Evolutionary conservation across 2,329 filamentous ascomycete species (phyloP).

Genomic region (Cladophialophora bantiana): DNA sequence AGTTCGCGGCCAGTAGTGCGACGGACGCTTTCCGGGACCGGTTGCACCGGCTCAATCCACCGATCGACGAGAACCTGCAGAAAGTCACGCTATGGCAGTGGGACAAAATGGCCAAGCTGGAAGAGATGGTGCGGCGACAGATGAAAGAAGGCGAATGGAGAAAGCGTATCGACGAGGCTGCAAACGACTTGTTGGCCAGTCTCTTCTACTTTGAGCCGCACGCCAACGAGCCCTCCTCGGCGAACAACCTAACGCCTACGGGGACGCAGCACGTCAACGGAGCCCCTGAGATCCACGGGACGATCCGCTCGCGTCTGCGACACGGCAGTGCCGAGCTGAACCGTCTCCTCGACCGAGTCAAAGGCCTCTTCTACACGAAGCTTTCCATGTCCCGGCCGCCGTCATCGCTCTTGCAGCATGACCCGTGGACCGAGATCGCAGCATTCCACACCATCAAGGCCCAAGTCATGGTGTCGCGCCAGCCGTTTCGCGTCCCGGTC

Average conservation of each 20-base stretch:
- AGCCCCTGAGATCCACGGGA: neutral
- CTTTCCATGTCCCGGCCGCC: neutral
- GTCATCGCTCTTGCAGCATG: constrained; percentile 2
- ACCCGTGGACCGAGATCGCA: constrained; percentile 14
- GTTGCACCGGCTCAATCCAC: constrained; percentile 17
- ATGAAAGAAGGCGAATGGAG: constrained; percentile 10
- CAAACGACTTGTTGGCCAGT: constrained; percentile 15
- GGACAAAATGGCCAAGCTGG: constrained; percentile 18
- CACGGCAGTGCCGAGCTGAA: constrained; percentile 13
- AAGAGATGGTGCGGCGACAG: constrained; percentile 17
- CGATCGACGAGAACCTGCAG: constrained; percentile 18
- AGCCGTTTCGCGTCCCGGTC: constrained; percentile 19
- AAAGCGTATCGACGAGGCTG: neutral
- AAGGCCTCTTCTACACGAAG: constrained; percentile 9
- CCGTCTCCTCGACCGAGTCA: constrained; percentile 9
- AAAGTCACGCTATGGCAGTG: constrained; percentile 20
- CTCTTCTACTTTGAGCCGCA: constrained; percentile 21
- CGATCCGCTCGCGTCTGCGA: constrained; percentile 14
- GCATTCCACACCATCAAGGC: constrained; percentile 3
- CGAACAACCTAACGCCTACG: neutral
- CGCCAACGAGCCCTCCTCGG: neutral
- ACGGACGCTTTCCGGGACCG: constrained; percentile 12
- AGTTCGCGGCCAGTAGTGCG: constrained; percentile 12
- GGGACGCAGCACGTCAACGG: constrained; percentile 3
- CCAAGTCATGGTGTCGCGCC: neutral